These are phyloP conservation scores for Solanum boliviense DNA, from an alignment of 257 asterid species.

Conservation along the genomic window DNA sequence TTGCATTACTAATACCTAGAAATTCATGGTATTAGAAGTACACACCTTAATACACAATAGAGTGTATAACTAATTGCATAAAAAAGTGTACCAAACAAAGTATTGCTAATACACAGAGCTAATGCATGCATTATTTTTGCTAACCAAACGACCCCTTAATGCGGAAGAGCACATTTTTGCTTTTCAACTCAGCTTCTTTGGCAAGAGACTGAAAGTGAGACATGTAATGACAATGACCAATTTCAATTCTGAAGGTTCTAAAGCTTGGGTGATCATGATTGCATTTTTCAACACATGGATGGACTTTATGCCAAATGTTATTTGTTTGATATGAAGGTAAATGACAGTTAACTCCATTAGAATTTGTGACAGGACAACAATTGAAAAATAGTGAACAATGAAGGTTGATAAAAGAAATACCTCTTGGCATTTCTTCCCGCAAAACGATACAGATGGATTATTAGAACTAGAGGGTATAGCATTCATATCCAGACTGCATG, in stretches of 20 bases:
- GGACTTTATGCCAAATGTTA: neutral
- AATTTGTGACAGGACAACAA: neutral
- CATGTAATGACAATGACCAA: neutral
- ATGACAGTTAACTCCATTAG: neutral
- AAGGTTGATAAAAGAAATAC: conserved; percentile 23
- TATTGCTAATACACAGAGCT: neutral
- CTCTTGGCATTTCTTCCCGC: conserved; percentile 82
- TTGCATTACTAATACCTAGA: no score
- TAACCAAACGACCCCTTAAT: no score
- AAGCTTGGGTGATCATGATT: neutral
- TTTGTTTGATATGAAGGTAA: neutral
- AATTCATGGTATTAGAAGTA: no score
- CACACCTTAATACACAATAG: no score
- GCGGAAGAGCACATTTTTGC: neutral
- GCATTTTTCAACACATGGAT: neutral
- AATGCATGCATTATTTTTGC: no score
- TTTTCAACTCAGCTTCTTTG: neutral
- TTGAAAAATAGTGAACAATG: neutral
- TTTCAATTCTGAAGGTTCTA: neutral
- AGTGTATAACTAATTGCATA: neutral
- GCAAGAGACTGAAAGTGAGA: neutral
- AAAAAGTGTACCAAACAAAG: neutral
- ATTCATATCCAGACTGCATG: conserved; percentile 40
- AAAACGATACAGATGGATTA: conserved; percentile 34
- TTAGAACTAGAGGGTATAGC: conserved; percentile 29